Evolutionary conservation across 192 early-diverging fungal genomes (phyloP), one percentile per base, ranked within the genome.

Genomic region (Coemansia sp.): DNA sequence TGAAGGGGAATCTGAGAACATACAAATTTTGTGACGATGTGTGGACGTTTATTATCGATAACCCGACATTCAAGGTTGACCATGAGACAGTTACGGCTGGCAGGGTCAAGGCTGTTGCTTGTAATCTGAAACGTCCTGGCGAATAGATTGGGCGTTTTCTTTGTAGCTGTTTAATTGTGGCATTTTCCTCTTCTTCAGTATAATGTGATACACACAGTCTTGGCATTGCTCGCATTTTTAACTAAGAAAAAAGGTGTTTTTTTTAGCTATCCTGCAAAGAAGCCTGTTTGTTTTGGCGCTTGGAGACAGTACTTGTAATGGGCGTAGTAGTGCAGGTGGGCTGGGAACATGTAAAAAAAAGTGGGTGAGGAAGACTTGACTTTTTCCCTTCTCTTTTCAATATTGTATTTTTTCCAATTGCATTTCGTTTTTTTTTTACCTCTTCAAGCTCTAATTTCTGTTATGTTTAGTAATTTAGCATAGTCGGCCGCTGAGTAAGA

Each of bases 21-120:
- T 99, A 98, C 75, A 88, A 94, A 45, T 95, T 93, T 58, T 92
- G 95, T 70, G 97, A 99, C 70, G 97, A 99, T 62, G 96, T 99
- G 23, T 99, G 95, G 95, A 97, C 96, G 1, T 97, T 99, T 84
- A 87, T 96, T 34, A 87, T 95, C 55, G 87, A 91, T 29, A 85
- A 88, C 42, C 88, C 93, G 28, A 91, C 84, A n/a, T 93, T 98
- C 74, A 87, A 89, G 46, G 88, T 97, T 62, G 97, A 98, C 28
- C 82, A 88, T 58, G 96, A 96, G 26, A 81, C 69, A 12, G 83
- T 95, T 2, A 81, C 84, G 2, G 90, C 90, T n/a, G 93, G 96
- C 58, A 94, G 94, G 74, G 89, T 97, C 75, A 98, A 97, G 71
- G 89, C 98, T 64, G 94, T 99, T 46, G 94, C 97, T 2, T 98